phyloP scores from a whole-genome alignment of 768 basidiomycete genomes.

The Leccinum fibrillosum region DNA sequence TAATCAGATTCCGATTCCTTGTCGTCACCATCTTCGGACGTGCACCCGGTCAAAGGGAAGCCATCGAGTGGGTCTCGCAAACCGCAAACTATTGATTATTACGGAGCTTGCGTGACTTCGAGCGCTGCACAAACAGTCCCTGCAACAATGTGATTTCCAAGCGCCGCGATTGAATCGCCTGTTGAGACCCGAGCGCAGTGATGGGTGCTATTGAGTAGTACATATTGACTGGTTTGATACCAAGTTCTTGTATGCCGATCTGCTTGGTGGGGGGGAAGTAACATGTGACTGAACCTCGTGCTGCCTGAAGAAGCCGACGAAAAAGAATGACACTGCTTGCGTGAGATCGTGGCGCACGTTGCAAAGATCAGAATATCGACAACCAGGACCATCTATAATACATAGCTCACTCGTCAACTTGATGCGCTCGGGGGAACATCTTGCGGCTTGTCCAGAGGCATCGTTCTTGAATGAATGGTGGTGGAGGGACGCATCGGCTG shows the following conservation, averaged over 20 bases:
- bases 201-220: neutral
- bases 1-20: neutral
- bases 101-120: neutral
- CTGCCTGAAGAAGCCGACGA: no score
- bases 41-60: neutral
- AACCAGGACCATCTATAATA: no score
- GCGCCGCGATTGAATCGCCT: no score
- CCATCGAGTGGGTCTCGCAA: neutral
- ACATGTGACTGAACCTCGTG: neutral
- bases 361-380: neutral
- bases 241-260: no score
- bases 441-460: no score
- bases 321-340: no score
- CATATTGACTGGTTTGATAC: no score
- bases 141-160: neutral
- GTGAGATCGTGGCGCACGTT: neutral
- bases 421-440: neutral
- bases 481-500: no score
- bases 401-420: neutral
- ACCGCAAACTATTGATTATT: neutral
- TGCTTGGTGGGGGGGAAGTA: neutral
- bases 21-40: neutral
- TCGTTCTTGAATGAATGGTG: no score
- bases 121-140: neutral
- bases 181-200: neutral